Evolutionary conservation across 768 basidiomycete species (phyloP), one percentile per base, ranked within the genome.

Genomic region (Fibroporia radiculosa): DNA sequence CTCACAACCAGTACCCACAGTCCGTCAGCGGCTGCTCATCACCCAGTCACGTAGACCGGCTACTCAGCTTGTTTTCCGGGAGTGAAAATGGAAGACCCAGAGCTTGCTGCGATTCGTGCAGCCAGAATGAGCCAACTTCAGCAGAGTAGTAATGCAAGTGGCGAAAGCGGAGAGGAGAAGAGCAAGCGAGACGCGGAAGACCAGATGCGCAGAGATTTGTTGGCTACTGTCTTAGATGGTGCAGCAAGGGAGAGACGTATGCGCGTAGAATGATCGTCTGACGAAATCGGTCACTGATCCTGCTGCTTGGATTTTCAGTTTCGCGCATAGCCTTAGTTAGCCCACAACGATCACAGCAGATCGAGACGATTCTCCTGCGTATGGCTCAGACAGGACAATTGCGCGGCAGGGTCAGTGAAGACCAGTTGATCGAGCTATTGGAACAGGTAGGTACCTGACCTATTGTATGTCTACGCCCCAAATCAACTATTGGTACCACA

Each of bases 381-480:
- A 90, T 92, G 85, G 88, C 81, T 6, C 87, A 90, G 64, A 71
- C 76, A 1, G 88, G 91, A 6, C 88, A 92, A 60, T 61, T 95
- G 29, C 73, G 83, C 34, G 83, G 82, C 1, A 70, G 80, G 23
- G 82, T 95, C 31, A 77, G 72, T 23, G 92, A 96, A 59, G 66
- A 73, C 37, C 88, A 92, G 60, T 72, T 96, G 43, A 89, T 96
- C 52, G 82, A 80, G 38, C 67, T 95, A 27, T 72, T 95, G 47
- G 85, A 93, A 53, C 88, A 95, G 75, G 92, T 84, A 64, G 52
- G 52, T 42, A 7, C 7, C 31, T 2, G 39, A 7, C 26, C n/a
- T 24, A 7, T 4, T 8, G 23, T 24, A 7, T 6, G 24, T 22
- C 19, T n/a, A 6, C n/a, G 6, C 18, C 25, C 18, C 24, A 40